phyloP scores from a whole-genome alignment of 2,329 filamentous ascomycete species.

The Microascus cirrosus region DNA sequence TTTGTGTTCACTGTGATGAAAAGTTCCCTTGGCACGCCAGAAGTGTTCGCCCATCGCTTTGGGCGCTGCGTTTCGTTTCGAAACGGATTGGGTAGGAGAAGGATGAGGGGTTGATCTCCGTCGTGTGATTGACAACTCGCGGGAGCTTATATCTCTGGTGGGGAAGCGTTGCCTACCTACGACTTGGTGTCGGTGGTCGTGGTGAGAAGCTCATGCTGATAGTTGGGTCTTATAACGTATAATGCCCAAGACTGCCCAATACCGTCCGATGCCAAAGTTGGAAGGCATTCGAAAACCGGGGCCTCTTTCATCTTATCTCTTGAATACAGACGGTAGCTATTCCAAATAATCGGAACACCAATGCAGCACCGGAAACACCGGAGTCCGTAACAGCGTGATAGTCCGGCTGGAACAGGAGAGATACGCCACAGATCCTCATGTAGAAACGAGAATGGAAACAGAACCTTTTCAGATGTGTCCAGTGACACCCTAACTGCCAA shows the following conservation, averaged over 20 bases:
- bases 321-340: background rate
- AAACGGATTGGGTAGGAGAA: background rate
- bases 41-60: too few relatives aligned
- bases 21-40: too few relatives aligned
- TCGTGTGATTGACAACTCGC: background rate
- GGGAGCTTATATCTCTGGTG: too few relatives aligned
- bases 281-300: background rate
- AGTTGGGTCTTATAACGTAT: too few relatives aligned
- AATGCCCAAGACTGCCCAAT: too few relatives aligned
- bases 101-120: background rate
- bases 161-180: too few relatives aligned
- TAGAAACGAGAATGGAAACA: background rate
- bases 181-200: too few relatives aligned
- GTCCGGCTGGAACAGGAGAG: background rate
- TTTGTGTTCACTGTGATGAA: background rate
- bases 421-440: background rate
- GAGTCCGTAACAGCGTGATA: background rate
- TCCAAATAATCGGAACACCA: background rate
- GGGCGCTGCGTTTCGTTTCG: too few relatives aligned
- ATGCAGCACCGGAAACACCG: background rate
- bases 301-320: too few relatives aligned
- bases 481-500: background rate
- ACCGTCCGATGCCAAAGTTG: too few relatives aligned
- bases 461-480: background rate
- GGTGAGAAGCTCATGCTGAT: too few relatives aligned